Percentiles rank a stretch among this genome's conserved stretches.
phyloP scores from a whole-genome alignment of 202 grass and related monocot species.

The Setaria viridis region DNA sequence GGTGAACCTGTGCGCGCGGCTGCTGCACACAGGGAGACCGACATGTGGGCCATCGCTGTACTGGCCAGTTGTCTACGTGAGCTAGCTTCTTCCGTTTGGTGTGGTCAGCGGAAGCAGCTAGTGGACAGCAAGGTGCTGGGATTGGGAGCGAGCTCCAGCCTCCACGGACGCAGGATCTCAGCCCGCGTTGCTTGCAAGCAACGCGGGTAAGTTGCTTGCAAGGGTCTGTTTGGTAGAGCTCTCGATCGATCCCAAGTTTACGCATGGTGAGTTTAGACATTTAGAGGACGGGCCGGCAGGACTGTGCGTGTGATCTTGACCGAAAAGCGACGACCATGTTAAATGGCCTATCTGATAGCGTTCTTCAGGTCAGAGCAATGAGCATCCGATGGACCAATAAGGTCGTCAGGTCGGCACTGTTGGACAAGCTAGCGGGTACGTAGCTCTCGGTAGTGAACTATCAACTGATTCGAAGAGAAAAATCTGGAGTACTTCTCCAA shows the following conservation, averaged over 20 bases:
- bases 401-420: not conserved
- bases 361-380: not conserved
- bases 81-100: not conserved
- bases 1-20: not conserved
- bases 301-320: not conserved
- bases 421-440: too few relatives aligned
- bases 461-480: not conserved
- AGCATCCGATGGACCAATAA: not conserved
- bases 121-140: not conserved
- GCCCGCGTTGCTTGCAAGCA: slow-evolving; percentile 52
- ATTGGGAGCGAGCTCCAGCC: not conserved
- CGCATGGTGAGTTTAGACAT: not conserved
- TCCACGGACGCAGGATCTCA: slow-evolving; percentile 49
- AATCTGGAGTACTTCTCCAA: not conserved
- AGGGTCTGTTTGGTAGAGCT: too few relatives aligned
- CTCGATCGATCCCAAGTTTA: too few relatives aligned
- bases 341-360: not conserved
- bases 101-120: slow-evolving; percentile 6
- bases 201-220: not conserved
- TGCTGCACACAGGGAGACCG: not conserved
- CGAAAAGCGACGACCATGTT: not conserved
- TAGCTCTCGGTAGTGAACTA: not conserved
- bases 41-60: not conserved
- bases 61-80: not conserved
- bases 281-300: not conserved